Percentiles rank a stretch among this genome's conserved stretches.
These are phyloP conservation scores for Geranomyces michiganensis DNA, from an alignment of 192 early-diverging fungal species.

Conservation along the genomic window DNA sequence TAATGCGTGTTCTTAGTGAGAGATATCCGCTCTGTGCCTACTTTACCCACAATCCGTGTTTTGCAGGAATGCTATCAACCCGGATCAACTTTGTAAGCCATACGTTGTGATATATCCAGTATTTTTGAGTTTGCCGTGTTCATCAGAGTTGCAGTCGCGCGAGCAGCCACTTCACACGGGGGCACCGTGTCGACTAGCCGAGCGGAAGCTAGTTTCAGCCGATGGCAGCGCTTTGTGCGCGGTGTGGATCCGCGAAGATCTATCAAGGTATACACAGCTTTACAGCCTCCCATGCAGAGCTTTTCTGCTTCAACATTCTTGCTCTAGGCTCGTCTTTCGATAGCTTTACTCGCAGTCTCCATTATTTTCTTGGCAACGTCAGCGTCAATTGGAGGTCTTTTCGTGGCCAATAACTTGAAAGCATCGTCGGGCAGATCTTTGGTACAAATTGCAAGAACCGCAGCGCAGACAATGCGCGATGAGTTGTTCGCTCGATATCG, in stretches of 20 bases:
- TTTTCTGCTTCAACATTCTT: background rate
- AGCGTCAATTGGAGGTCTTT: conserved; percentile 3
- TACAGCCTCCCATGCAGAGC: background rate
- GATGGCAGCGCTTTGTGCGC: conserved; percentile 1
- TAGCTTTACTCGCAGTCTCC: conserved; percentile 20
- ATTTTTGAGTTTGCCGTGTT: background rate
- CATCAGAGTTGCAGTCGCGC: background rate
- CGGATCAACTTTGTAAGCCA: background rate
- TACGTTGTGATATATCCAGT: background rate
- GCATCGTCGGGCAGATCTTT: conserved; percentile 14
- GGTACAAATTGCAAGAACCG: conserved; percentile 9
- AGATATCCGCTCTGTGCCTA: background rate
- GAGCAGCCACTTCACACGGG: background rate
- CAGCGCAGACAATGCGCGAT: background rate
- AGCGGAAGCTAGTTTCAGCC: background rate
- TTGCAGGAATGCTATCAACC: background rate
- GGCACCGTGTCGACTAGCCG: background rate
- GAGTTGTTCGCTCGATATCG: conserved; percentile 23
- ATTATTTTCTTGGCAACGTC: conserved; percentile 24
- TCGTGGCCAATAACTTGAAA: conserved; percentile 9
- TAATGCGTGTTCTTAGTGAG: background rate
- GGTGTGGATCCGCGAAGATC: conserved; percentile 21
- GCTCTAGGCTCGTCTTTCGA: conserved; percentile 19
- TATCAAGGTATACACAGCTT: conserved; percentile 21
- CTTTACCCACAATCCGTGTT: background rate